phyloP scores from a whole-genome alignment of 2,329 filamentous ascomycete genomes.

The Hypoxylon sp. region DNA sequence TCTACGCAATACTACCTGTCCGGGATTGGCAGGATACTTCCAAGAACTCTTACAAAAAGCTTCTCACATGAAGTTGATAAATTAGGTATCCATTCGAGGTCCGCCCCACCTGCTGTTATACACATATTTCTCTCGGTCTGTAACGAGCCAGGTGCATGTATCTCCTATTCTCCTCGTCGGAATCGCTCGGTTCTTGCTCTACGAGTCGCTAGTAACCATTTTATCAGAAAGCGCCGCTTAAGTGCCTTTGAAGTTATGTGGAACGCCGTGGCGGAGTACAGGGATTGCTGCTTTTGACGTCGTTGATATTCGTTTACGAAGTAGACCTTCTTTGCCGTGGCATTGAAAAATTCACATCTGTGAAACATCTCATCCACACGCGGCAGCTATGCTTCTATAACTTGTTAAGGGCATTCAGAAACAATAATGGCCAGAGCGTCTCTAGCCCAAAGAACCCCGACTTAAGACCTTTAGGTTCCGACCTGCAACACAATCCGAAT shows the following conservation, averaged over 20 bases:
- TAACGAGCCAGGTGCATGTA: conserved; percentile 26
- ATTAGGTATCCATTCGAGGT: conserved; percentile 31
- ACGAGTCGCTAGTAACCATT: conserved; percentile 35
- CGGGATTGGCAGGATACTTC: conserved; percentile 25
- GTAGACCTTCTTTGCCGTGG: conserved; percentile 27
- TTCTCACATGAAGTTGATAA: conserved; percentile 13
- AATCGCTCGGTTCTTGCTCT: conserved; percentile 28
- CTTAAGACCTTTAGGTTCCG: conserved; percentile 18
- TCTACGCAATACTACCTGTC: conserved; percentile 17
- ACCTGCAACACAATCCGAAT: conserved; percentile 20
- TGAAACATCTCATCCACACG: background rate
- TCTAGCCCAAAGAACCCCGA: conserved; percentile 18
- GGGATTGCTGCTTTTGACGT: conserved; percentile 26
- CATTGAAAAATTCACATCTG: conserved; percentile 14
- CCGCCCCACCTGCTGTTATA: conserved; percentile 34
- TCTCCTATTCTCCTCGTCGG: conserved; percentile 33
- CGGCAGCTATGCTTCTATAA: conserved; percentile 24
- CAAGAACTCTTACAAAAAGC: background rate
- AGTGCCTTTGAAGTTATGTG: conserved; percentile 29
- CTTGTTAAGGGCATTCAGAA: conserved; percentile 19
- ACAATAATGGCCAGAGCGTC: conserved; percentile 7
- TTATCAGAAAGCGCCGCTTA: conserved; percentile 31
- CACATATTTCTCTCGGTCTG: conserved; percentile 42
- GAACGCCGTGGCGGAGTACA: conserved; percentile 11
- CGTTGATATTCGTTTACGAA: conserved; percentile 36